Evolutionary conservation across 129 eudicot species (phyloP), one percentile per base, ranked within the genome.

Genomic region (Flaveria trinervia): DNA sequence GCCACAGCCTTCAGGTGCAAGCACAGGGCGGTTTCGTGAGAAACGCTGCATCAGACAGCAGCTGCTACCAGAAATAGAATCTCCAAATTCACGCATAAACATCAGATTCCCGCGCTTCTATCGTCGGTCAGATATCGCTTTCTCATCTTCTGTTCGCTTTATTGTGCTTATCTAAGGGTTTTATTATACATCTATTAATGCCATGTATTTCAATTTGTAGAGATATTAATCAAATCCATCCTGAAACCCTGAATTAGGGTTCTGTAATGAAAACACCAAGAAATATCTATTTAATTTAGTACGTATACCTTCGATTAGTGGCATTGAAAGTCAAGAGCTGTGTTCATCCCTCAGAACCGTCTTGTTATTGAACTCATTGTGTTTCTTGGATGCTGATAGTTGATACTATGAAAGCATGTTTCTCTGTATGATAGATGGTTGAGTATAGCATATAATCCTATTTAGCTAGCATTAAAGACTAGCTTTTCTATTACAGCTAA

Each of bases 91-190:
- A 45, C 55, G 23, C 56, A 59, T 41, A 57, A 14, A 57, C 57
- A 73, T 57, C 55, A 43, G 23, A 59, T 59, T 41, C 55, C 43
- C 57, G 77, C 23, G 36, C 30, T 15, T 60, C 44, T 57, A 45
- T n/a, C 46, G 25, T 45, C 4, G 79, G 79, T 75, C 13, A 75
- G 48, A 41, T 28, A 46, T 64, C 72, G 22, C 9, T 43, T 74
- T 9, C 59, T 9, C 30, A 9, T 28, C 15, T 48, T 70, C 39
- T 48, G 15, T 14, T 16, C 22, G 30, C 50, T 15, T 64, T 9
- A 39, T 14, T 26, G 11, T 46, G 5, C 2, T 1, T 62, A n/a
- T 46, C 13, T 25, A 28, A 62, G 46, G 26, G 25, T 46, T 46
- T 48, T 23, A 9, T 17, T 64, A 30, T 23, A 8, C 56, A 2